Evolutionary conservation across 495 filamentous ascomycete species (phyloP).

Genomic region (Terfezia boudieri): DNA sequence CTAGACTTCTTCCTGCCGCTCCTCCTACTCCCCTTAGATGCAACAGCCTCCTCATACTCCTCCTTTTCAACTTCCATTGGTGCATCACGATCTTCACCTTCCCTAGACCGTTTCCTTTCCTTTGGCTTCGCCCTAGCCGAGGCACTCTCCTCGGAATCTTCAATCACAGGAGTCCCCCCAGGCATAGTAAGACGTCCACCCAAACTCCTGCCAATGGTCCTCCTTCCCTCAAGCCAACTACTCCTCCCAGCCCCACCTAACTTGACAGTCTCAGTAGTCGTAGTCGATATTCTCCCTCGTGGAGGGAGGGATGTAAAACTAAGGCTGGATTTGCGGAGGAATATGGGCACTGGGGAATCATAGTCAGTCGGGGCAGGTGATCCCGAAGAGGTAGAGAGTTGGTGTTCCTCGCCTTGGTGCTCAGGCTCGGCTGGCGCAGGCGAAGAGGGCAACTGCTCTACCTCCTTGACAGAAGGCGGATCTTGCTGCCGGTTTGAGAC

Average conservation of each 20-base stretch:
- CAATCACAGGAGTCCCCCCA: neutral
- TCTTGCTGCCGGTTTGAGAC: neutral
- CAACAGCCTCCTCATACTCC: slow-evolving; percentile 26
- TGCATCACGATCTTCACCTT: neutral
- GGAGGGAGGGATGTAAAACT: slow-evolving; percentile 82
- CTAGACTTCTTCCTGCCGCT: slow-evolving; percentile 20
- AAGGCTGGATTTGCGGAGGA: slow-evolving; percentile 75
- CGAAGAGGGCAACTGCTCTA: neutral
- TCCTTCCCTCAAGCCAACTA: slow-evolving; percentile 36
- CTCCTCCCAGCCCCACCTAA: slow-evolving; percentile 20
- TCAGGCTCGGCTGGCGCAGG: neutral
- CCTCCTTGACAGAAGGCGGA: neutral
- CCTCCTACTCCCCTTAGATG: slow-evolving; percentile 15
- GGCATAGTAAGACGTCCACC: neutral
- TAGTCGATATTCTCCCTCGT: slow-evolving; percentile 52
- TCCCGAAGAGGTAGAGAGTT: slow-evolving; percentile 35
- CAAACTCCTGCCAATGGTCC: slow-evolving; percentile 23
- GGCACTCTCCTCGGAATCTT: neutral
- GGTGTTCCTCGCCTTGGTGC: slow-evolving; percentile 16
- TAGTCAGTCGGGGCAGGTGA: slow-evolving; percentile 28
- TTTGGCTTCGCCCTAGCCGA: neutral
- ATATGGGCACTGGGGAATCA: slow-evolving; percentile 17
- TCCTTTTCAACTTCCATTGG: neutral
- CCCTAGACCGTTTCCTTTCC: neutral
- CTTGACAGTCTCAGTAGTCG: slow-evolving; percentile 46